Conservation (phyloP, 352 stramenopile species). For the Phytophthora citrophthora region DNA sequence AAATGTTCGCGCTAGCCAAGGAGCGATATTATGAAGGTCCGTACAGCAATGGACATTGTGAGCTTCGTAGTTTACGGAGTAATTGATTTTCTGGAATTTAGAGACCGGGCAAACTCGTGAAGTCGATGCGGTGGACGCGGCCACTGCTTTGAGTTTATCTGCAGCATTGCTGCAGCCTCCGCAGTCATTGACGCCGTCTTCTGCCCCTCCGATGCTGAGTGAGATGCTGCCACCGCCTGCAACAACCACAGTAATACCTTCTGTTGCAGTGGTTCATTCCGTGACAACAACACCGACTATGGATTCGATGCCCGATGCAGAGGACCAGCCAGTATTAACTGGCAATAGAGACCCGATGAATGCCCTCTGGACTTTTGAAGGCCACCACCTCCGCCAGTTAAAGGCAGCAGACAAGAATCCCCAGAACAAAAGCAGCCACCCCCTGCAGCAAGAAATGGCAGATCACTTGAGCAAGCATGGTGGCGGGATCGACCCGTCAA, state of each 20-base stretch:
- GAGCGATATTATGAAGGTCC: conserved; percentile 45
- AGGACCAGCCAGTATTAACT: conserved; percentile 18
- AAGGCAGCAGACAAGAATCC: conserved; percentile 48
- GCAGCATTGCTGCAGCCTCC: conserved; percentile 18
- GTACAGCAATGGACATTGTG: background rate
- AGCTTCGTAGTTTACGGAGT: background rate
- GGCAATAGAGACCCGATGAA: conserved; percentile 58
- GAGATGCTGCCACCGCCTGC: conserved; percentile 22
- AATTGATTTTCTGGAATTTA: conserved; percentile 3
- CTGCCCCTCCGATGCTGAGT: conserved; percentile 15
- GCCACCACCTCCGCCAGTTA: conserved; percentile 58
- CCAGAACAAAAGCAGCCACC: conserved; percentile 22
- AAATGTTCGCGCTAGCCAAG: conserved; percentile 52
- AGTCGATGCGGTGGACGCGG: conserved; percentile 13
- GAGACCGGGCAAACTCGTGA: conserved; percentile 18
- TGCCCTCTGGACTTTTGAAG: conserved; percentile 71
- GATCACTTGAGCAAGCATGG: conserved; percentile 19
- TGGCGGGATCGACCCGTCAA: conserved; percentile 8
- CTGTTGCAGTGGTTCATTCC: conserved; percentile 1
- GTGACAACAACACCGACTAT: conserved; percentile 18
- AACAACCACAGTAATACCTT: background rate
- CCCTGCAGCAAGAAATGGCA: conserved; percentile 14
- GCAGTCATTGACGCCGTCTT: background rate
- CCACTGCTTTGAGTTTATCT: conserved; percentile 12
- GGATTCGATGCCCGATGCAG: conserved; percentile 17